Evolutionary conservation across 2,329 filamentous ascomycete genomes (phyloP).

Genomic region (Xylariales sp.): DNA sequence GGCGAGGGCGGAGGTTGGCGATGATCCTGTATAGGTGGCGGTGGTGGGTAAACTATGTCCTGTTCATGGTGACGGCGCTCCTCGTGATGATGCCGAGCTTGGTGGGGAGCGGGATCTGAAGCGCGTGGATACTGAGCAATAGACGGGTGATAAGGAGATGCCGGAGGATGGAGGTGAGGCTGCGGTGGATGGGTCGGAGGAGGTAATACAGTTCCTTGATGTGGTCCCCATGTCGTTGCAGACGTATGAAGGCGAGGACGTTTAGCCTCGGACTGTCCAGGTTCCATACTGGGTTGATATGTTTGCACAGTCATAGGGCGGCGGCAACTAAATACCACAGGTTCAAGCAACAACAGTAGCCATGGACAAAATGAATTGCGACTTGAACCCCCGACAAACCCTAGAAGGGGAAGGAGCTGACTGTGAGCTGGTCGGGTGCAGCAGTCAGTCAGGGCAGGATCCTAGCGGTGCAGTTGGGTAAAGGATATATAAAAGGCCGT

Average conservation of each 20-base stretch:
- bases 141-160: constrained; percentile 32
- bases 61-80: constrained; percentile 55
- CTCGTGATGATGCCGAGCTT: constrained; percentile 41
- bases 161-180: constrained; percentile 32
- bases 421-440: constrained; percentile 19
- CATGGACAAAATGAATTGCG: no score
- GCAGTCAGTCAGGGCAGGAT: no score
- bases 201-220: constrained; percentile 36
- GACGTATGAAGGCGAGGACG: constrained; percentile 49
- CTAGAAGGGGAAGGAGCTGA: constrained; percentile 18
- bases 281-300: constrained; percentile 55
- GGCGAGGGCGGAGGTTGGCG: constrained; percentile 35
- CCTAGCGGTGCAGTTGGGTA: no score
- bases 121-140: constrained; percentile 27
- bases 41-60: constrained; percentile 52
- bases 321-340: constrained; percentile 24
- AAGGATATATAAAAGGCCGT: no score
- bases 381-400: no score
- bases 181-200: constrained; percentile 21
- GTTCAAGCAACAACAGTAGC: constrained; percentile 27
- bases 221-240: constrained; percentile 46
- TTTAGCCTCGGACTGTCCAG: constrained; percentile 54
- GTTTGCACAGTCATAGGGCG: constrained; percentile 26
- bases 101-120: constrained; percentile 30
- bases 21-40: constrained; percentile 29